Conservation (phyloP, 257 asterid genomes). For the Nicotiana otophora region DNA sequence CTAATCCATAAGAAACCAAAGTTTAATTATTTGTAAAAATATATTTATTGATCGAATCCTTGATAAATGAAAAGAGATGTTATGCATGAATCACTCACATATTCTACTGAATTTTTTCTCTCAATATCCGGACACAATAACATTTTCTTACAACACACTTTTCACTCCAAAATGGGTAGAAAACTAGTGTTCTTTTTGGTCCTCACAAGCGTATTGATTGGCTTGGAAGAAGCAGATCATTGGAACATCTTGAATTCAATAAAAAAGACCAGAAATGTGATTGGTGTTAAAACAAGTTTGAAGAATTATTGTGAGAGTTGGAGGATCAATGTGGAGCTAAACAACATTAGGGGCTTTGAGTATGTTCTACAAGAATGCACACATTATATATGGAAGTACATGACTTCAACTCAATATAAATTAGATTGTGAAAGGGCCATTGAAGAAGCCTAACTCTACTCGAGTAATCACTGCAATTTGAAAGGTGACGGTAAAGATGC, state of each 20-base stretch:
- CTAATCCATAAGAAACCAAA: not conserved
- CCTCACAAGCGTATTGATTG: conserved; percentile 17
- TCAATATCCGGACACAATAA: too few relatives aligned
- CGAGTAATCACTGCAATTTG: conserved; percentile 25
- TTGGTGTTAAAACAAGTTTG: conserved; percentile 18
- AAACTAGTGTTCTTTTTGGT: conserved; percentile 12
- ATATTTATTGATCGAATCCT: not conserved
- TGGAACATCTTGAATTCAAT: conserved; percentile 37
- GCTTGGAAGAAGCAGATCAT: conserved; percentile 22
- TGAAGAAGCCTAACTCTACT: conserved; percentile 33
- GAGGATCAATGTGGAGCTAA: conserved; percentile 43
- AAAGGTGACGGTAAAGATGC: conserved; percentile 42
- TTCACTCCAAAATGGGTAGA: conserved; percentile 20
- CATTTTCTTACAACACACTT: too few relatives aligned
- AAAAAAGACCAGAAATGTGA: not conserved
- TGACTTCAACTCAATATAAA: conserved; percentile 42
- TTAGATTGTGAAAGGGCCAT: conserved; percentile 21
- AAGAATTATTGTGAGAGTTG: conserved; percentile 53
- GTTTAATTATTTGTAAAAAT: not conserved
- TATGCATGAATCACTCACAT: not conserved
- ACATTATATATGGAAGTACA: conserved; percentile 30
- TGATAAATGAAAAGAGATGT: not conserved
- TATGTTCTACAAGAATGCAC: conserved; percentile 44
- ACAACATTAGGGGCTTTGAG: conserved; percentile 37
- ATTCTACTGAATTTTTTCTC: not conserved